A percentile compares a stretch with the other conserved stretches of the same genome.
phyloP scores from a whole-genome alignment of 306 rosid genomes.

The Cucumis hystrix region DNA sequence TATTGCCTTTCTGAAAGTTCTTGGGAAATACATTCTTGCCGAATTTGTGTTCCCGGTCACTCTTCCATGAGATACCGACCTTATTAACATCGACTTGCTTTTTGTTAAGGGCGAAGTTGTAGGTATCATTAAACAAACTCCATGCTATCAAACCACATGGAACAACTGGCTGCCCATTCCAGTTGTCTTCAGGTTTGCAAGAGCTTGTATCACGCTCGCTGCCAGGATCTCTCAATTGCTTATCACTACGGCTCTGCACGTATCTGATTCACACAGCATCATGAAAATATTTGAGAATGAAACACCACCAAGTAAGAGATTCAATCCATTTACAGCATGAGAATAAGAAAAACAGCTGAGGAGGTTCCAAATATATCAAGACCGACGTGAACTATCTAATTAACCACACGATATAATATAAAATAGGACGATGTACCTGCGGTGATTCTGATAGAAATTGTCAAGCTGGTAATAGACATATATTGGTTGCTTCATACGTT shows the following conservation, averaged over 20 bases:
- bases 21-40: slow-evolving; percentile 73
- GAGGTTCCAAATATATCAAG: not conserved
- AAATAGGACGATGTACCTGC: slow-evolving; percentile 33
- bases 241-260: slow-evolving; percentile 87
- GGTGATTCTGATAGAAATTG: slow-evolving; percentile 91
- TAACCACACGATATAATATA: not conserved
- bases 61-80: slow-evolving; percentile 73
- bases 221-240: slow-evolving; percentile 39
- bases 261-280: slow-evolving; percentile 35
- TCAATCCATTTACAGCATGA: not conserved
- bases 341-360: not conserved
- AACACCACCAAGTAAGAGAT: not conserved
- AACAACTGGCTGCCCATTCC: slow-evolving; percentile 31
- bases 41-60: slow-evolving; percentile 86
- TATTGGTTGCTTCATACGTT: slow-evolving; percentile 65
- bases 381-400: not conserved
- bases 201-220: slow-evolving; percentile 11
- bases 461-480: slow-evolving; percentile 83
- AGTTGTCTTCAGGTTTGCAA: slow-evolving; percentile 55
- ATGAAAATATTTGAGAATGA: not conserved
- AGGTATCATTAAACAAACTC: slow-evolving; percentile 95
- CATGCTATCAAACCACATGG: slow-evolving; percentile 99
- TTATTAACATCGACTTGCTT: slow-evolving; percentile 40
- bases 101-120: slow-evolving; percentile 34
- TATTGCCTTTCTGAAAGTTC: slow-evolving; percentile 66